These are phyloP conservation scores for Mycena sp. DNA, from an alignment of 1,284 basidiomycete species.

Conservation along the genomic window DNA sequence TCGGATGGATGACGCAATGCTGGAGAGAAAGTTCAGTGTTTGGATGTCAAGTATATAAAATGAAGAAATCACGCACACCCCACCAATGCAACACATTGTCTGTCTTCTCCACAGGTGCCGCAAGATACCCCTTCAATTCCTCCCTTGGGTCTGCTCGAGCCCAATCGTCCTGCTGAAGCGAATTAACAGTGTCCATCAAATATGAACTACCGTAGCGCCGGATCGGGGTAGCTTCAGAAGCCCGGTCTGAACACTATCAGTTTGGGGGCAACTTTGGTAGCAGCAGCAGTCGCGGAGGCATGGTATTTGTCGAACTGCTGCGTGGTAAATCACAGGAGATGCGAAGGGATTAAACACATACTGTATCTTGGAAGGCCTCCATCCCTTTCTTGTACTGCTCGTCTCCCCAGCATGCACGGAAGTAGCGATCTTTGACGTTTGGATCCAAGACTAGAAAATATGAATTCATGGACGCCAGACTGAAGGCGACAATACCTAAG, in stretches of 20 bases:
- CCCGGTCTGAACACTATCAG: no score
- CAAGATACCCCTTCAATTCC: no score
- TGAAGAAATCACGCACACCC: background rate
- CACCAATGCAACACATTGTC: no score
- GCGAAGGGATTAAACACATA: background rate
- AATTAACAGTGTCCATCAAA: constrained; percentile 16
- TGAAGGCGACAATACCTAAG: constrained; percentile 25
- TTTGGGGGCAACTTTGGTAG: background rate
- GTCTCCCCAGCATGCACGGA: constrained; percentile 27
- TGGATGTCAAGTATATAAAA: background rate
- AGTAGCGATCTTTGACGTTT: constrained; percentile 31
- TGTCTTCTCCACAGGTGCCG: no score
- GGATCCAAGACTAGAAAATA: constrained; percentile 33
- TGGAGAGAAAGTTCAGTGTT: background rate
- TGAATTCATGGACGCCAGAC: constrained; percentile 6
- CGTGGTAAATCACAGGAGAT: background rate
- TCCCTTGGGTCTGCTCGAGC: no score
- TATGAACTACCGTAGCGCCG: constrained; percentile 15
- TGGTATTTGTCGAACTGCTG: constrained; percentile 33
- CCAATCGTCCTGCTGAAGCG: no score
- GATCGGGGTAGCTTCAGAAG: background rate
- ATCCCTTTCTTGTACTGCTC: constrained; percentile 16
- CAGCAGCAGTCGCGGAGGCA: background rate
- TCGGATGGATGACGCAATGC: no score
- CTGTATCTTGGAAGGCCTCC: background rate